phyloP scores from a whole-genome alignment of 2,329 filamentous ascomycete genomes.

The Xylariaceae sp. region DNA sequence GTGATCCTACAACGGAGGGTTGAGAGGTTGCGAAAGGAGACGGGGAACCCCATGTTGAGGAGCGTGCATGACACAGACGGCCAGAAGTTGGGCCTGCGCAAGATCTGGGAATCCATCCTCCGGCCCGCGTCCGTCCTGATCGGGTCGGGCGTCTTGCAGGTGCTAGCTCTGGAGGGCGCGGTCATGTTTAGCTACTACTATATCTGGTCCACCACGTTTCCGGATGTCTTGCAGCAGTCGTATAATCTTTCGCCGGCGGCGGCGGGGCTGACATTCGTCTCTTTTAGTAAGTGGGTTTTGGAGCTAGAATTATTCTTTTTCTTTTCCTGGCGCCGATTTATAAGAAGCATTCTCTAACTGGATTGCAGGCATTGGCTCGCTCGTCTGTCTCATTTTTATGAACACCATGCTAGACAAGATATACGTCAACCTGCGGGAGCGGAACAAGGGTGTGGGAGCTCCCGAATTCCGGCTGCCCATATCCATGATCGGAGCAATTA shows the following conservation, averaged over 20 bases:
- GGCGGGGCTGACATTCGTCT: constrained; percentile 51
- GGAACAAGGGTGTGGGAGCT: constrained; percentile 38
- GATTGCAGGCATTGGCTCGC: constrained; percentile 45
- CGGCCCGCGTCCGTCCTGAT: constrained; percentile 46
- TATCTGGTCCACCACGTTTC: constrained; percentile 50
- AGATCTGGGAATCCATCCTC: constrained; percentile 40
- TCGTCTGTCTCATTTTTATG: constrained; percentile 45
- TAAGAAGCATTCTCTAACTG: constrained; percentile 19
- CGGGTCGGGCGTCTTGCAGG: constrained; percentile 50
- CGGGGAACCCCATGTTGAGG: constrained; percentile 30
- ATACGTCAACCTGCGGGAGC: constrained; percentile 45
- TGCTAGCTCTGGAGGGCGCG: constrained; percentile 43
- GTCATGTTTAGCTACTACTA: constrained; percentile 52
- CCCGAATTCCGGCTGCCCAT: constrained; percentile 56
- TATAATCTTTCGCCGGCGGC: constrained; percentile 49
- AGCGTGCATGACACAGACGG: constrained; percentile 33
- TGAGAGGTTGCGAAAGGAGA: constrained; percentile 31
- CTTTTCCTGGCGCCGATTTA: too few relatives aligned
- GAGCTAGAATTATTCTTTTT: background rate
- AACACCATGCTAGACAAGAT: constrained; percentile 50
- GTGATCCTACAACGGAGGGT: constrained; percentile 47
- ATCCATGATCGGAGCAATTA: constrained; percentile 42
- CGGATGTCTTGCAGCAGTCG: constrained; percentile 44
- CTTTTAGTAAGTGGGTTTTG: constrained; percentile 44
- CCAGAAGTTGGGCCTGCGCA: constrained; percentile 25